Conservation (phyloP, 2,329 filamentous ascomycete genomes). For the Catunica adiposa region DNA sequence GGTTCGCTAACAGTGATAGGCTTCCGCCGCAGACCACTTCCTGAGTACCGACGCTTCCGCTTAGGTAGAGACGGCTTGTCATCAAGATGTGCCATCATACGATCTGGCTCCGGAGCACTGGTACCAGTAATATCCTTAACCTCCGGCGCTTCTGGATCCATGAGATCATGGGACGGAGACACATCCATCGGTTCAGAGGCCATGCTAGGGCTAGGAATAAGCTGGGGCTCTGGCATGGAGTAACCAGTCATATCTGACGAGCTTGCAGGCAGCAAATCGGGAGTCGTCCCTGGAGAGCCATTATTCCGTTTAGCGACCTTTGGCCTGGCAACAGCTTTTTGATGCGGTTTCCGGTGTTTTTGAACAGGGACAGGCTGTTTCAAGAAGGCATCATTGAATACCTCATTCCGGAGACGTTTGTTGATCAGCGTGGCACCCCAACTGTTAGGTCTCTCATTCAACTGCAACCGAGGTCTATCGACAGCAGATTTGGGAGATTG, state of each 20-base stretch:
- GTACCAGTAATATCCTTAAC: conserved; percentile 44
- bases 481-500: conserved; percentile 20
- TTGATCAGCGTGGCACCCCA: conserved; percentile 94
- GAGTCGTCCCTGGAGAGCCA: conserved; percentile 5
- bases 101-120: conserved; percentile 47
- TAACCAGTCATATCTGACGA: neutral
- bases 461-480: conserved; percentile 30
- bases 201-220: neutral
- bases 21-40: conserved; percentile 61
- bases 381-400: conserved; percentile 80
- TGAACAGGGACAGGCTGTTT: conserved; percentile 71
- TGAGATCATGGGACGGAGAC: conserved; percentile 1
- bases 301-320: conserved; percentile 17
- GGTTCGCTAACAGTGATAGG: conserved; percentile 54
- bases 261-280: neutral
- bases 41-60: conserved; percentile 64
- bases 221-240: neutral
- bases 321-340: conserved; percentile 45
- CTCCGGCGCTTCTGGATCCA: conserved; percentile 15
- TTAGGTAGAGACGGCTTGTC: conserved; percentile 21
- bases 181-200: neutral
- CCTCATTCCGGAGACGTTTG: conserved; percentile 70
- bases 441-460: conserved; percentile 38
- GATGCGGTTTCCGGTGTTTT: conserved; percentile 54
- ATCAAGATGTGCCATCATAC: conserved; percentile 17